Evolutionary conservation across 2,329 filamentous ascomycete species (phyloP).

Genomic region (Lizonia empirigonia): DNA sequence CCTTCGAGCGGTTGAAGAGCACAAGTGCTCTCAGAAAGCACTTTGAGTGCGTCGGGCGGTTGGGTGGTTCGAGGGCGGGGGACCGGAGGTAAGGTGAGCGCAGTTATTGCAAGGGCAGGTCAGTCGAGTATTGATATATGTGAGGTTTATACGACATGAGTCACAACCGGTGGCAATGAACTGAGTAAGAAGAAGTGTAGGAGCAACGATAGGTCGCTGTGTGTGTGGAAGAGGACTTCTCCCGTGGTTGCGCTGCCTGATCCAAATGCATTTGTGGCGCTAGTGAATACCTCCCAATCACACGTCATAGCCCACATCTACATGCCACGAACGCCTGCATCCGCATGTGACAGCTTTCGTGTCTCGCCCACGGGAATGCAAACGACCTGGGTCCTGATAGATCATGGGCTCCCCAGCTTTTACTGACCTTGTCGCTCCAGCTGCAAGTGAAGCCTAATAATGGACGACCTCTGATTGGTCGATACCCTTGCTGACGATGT

Average conservation of each 20-base stretch:
- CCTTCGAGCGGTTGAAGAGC: neutral
- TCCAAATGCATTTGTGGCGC: slow-evolving; percentile 6
- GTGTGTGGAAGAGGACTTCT: slow-evolving; percentile 11
- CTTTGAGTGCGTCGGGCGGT: slow-evolving; percentile 3
- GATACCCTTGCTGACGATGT: too few species aligned
- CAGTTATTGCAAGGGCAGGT: slow-evolving; percentile 45
- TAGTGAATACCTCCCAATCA: slow-evolving; percentile 11
- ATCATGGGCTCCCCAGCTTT: too few species aligned
- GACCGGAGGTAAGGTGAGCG: slow-evolving; percentile 15
- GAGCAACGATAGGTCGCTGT: slow-evolving; percentile 11
- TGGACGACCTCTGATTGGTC: too few species aligned
- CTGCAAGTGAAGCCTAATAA: too few species aligned
- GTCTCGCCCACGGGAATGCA: neutral
- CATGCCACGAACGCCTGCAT: too few species aligned
- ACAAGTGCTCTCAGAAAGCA: slow-evolving; percentile 1
- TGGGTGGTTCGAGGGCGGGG: slow-evolving; percentile 35
- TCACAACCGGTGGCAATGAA: slow-evolving; percentile 31
- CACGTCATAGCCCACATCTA: slow-evolving; percentile 6
- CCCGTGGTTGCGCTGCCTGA: slow-evolving; percentile 10
- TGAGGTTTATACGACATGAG: slow-evolving; percentile 45
- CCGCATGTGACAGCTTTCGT: neutral
- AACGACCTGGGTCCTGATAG: too few species aligned
- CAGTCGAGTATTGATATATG: slow-evolving; percentile 32
- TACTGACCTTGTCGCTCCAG: too few species aligned
- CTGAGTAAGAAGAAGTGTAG: slow-evolving; percentile 8